These are phyloP conservation scores for Ophiocordyceps camponoti-rufipedis DNA, from an alignment of 2,329 filamentous ascomycete species.

Conservation along the genomic window DNA sequence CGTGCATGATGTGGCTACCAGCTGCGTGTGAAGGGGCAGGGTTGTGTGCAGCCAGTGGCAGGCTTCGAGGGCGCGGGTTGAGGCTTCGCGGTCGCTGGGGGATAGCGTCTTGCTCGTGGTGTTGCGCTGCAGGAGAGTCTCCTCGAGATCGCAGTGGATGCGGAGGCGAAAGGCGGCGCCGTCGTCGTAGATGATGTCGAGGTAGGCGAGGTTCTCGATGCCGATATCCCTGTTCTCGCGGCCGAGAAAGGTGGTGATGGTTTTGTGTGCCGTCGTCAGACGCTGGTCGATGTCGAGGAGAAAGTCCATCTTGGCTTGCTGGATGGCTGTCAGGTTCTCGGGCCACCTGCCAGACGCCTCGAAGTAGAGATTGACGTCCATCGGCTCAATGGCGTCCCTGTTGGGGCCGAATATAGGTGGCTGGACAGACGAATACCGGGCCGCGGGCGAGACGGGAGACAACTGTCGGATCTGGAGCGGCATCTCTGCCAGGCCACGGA, in stretches of 20 bases:
- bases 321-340: conserved; percentile 76
- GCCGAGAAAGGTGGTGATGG: conserved; percentile 52
- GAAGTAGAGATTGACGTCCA: conserved; percentile 74
- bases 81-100: conserved; percentile 46
- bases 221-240: conserved; percentile 57
- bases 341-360: conserved; percentile 91
- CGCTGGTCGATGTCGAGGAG: conserved; percentile 58
- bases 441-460: conserved; percentile 48
- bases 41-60: conserved; percentile 58
- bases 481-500: conserved; percentile 63
- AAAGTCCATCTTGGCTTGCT: conserved; percentile 86
- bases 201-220: conserved; percentile 58
- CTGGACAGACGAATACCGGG: conserved; percentile 53
- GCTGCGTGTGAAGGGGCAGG: conserved; percentile 63
- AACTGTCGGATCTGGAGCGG: conserved; percentile 77
- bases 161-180: conserved; percentile 67
- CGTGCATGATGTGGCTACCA: conserved; percentile 62
- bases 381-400: conserved; percentile 31
- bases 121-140: conserved; percentile 59
- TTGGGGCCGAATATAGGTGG: conserved; percentile 21
- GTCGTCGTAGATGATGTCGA: conserved; percentile 61
- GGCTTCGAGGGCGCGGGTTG: conserved; percentile 47
- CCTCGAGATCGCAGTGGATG: conserved; percentile 78
- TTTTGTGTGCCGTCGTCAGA: conserved; percentile 41
- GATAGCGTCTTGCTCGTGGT: conserved; percentile 56